These are phyloP conservation scores for Trypanosoma cruzi DNA, from an alignment of 208 protist species.

Conservation along the genomic window DNA sequence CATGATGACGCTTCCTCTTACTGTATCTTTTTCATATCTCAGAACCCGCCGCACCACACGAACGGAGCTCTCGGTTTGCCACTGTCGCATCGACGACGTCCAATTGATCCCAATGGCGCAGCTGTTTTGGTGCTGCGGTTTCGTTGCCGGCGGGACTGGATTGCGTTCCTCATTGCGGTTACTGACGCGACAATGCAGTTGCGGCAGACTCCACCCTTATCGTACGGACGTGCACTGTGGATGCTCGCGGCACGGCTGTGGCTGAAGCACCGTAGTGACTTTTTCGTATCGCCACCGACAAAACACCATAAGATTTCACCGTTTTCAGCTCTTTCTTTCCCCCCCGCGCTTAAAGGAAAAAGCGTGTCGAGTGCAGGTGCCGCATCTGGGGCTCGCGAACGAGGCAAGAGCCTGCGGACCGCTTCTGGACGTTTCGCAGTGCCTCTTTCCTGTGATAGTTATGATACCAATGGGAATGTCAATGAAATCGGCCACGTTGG, in stretches of 20 bases:
- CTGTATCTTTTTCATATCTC: slow-evolving; percentile 54
- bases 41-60: slow-evolving; percentile 31
- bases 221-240: slow-evolving; percentile 79
- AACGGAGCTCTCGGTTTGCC: neutral
- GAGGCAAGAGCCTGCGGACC: neutral
- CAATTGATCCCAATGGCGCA: neutral
- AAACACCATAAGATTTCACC: slow-evolving; percentile 13
- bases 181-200: neutral
- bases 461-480: neutral
- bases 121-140: slow-evolving; percentile 72
- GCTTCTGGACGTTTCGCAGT: slow-evolving; percentile 13
- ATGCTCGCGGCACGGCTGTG: slow-evolving; percentile 60
- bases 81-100: neutral
- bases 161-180: slow-evolving; percentile 44
- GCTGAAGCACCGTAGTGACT: slow-evolving; percentile 30
- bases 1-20: slow-evolving; percentile 32
- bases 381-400: neutral
- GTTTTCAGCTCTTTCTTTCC: slow-evolving; percentile 6
- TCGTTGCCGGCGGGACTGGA: slow-evolving; percentile 46
- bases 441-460: neutral
- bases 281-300: neutral
- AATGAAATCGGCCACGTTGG: neutral
- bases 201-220: slow-evolving; percentile 18
- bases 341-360: neutral
- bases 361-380: neutral